Evolutionary conservation across 2,329 filamentous ascomycete species (phyloP), one percentile per base, ranked within the genome.

Genomic region (Ceratocystis destructans): DNA sequence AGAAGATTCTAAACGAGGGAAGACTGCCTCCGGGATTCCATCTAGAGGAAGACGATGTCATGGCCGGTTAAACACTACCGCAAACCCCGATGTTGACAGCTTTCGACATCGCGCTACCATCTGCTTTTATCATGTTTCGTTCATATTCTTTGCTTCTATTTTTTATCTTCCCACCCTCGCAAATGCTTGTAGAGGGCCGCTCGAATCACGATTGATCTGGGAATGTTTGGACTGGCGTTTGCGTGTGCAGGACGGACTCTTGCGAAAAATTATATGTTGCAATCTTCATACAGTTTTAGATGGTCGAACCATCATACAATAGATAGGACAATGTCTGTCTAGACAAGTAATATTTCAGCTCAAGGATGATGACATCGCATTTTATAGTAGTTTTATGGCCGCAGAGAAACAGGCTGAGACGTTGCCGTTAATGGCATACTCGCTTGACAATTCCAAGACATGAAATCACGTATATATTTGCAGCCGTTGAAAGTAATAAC

Each of bases 1-100:
- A 99, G 79, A 96, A 93, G 79, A 90, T 94, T 76, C 77, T 97
- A 70, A 89, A 89, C 69, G 93, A 97, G 75, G 94, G 94, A 1
- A 81, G 89, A 72, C 81, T 97, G 75, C 93, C 93, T 1, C 80
- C 82, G 44, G 88, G 86, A 33, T 82, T 86, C 41, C 79, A 83
- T 45, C 72, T 77, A 45, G 79, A 78, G 59, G 79, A 77, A 50
- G 69, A 69, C 61, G 80, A 82, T 70, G 77, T 75, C 15, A 87
- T 87, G 84, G 83, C 87, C 75, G 83, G 86, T 72, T 87, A 75
- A 72, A 31, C 31, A 41, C 20, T 25, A 41, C n/a, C 33, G 37
- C 3, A 41, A 25, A 1, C n/a, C 46, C 8, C 46, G 45, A 17
- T 64, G 46, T 8, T 62, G 15, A 12, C 22, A 4, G 59, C n/a